Conservation (phyloP, 495 filamentous ascomycete genomes). For the Neurospora tetrasperma region DNA sequence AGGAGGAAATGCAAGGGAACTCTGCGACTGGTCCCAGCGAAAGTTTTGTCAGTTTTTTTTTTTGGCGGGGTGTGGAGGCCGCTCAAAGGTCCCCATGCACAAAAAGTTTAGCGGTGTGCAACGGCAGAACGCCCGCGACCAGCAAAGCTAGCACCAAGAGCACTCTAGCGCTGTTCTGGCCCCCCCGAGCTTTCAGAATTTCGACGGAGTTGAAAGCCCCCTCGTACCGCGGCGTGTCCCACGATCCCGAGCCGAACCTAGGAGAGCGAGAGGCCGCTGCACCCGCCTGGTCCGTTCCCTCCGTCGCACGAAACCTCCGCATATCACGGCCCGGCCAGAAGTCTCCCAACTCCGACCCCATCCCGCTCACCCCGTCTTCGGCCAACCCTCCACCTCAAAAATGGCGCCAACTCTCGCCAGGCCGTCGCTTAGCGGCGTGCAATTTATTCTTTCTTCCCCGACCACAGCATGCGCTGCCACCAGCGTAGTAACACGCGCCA, state of each 20-base stretch:
- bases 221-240: neutral
- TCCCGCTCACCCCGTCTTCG: slow-evolving; percentile 4
- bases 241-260: neutral
- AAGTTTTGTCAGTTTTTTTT: slow-evolving; percentile 1
- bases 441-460: slow-evolving; percentile 28
- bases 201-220: slow-evolving; percentile 7
- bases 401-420: slow-evolving; percentile 11
- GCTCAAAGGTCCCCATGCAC: neutral
- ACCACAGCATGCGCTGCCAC: slow-evolving; percentile 52
- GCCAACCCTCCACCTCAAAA: slow-evolving; percentile 7
- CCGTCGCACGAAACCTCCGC: neutral
- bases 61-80: neutral
- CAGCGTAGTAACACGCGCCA: slow-evolving; percentile 17
- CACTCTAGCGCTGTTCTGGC: slow-evolving; percentile 7
- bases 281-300: neutral
- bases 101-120: slow-evolving; percentile 17
- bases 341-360: neutral
- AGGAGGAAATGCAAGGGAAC: neutral
- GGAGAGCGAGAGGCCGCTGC: neutral
- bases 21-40: neutral
- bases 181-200: slow-evolving; percentile 17
- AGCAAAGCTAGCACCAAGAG: slow-evolving; percentile 4
- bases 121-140: slow-evolving; percentile 10
- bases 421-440: slow-evolving; percentile 15
- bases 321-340: neutral